Evolutionary conservation across 345 rosid genomes (phyloP).

Genomic region (Salix udensis): DNA sequence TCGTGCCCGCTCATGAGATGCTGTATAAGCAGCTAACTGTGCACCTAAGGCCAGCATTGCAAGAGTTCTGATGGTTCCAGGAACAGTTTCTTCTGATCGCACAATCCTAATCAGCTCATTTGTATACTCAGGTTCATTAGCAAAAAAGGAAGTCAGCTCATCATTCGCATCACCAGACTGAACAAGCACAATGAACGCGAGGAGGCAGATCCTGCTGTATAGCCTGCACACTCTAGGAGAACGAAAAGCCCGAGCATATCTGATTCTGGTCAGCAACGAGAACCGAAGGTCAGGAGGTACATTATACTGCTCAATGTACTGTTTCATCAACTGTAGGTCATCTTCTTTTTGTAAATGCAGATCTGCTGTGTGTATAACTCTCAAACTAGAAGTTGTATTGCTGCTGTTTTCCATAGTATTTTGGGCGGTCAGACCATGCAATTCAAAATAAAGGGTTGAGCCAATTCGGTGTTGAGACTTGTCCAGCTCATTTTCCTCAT

Average conservation of each 20-base stretch:
- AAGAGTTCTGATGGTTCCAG: constrained; percentile 82
- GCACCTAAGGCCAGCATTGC: constrained; percentile 95
- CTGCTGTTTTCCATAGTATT: constrained; percentile 32
- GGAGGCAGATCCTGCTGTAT: constrained; percentile 89
- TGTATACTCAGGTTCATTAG: constrained; percentile 95
- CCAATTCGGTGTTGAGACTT: constrained; percentile 70
- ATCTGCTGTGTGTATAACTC: constrained; percentile 69
- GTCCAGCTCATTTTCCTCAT: constrained; percentile 48
- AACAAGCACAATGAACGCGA: constrained; percentile 90
- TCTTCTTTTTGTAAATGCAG: constrained; percentile 82
- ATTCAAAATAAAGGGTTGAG: constrained; percentile 82
- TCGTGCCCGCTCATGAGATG: constrained; percentile 91
- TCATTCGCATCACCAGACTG: constrained; percentile 93
- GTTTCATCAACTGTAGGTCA: constrained; percentile 71
- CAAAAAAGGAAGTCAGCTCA: constrained; percentile 80
- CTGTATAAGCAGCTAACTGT: constrained; percentile 88
- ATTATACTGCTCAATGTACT: constrained; percentile 68
- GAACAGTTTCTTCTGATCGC: constrained; percentile 74
- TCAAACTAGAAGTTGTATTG: constrained; percentile 37
- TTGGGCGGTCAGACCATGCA: constrained; percentile 57
- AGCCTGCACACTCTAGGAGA: constrained; percentile 79
- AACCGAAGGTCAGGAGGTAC: constrained; percentile 77
- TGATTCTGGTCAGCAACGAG: constrained; percentile 79
- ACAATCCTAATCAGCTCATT: constrained; percentile 91
- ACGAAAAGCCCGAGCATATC: constrained; percentile 90